A percentile compares a stretch with the other conserved stretches of the same genome.
Evolutionary conservation across 78 protist genomes (phyloP).

Genomic region (Dictyostelium capitatum): DNA sequence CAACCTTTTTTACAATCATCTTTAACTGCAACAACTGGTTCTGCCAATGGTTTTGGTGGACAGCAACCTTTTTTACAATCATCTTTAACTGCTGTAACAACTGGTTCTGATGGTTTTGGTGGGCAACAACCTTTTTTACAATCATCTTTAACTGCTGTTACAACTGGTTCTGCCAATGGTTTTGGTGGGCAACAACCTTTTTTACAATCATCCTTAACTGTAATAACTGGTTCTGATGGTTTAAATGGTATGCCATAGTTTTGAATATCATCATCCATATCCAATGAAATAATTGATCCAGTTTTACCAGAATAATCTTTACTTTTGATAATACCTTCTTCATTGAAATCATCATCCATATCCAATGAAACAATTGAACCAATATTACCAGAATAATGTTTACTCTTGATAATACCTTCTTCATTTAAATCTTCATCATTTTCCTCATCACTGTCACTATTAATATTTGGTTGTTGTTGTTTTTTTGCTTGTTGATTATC

Average conservation of each 20-base stretch:
- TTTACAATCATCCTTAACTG: background rate
- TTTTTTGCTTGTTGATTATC: background rate
- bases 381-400: background rate
- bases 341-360: background rate
- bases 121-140: constrained; percentile 30
- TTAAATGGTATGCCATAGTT: too few relatives aligned
- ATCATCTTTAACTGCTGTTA: background rate
- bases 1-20: constrained; percentile 41
- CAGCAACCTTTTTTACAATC: constrained; percentile 47
- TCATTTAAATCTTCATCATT: background rate
- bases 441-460: background rate
- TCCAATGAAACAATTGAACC: background rate
- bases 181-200: constrained; percentile 41
- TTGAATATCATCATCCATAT: background rate
- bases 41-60: background rate
- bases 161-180: too few relatives aligned
- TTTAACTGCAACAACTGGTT: background rate
- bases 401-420: background rate
- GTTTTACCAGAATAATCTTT: background rate
- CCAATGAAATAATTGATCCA: background rate
- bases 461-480: background rate
- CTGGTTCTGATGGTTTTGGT: background rate
- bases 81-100: background rate
- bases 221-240: background rate
- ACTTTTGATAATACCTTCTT: background rate